These are phyloP conservation scores for Paecilomyces sp. DNA, from an alignment of 2,329 filamentous ascomycete species.

Conservation along the genomic window DNA sequence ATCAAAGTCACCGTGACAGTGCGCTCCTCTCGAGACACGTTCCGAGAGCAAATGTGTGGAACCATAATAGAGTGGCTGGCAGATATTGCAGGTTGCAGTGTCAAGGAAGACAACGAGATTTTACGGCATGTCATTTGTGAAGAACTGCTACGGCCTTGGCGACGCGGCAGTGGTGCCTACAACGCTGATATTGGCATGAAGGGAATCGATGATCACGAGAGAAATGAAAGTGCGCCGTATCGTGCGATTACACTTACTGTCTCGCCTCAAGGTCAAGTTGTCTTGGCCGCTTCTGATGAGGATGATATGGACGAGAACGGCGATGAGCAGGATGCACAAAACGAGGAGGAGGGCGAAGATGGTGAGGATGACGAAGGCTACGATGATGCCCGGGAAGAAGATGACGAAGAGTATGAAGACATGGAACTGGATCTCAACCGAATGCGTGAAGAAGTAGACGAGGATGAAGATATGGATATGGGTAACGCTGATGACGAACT, in stretches of 20 bases:
- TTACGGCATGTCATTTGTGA: slow-evolving; percentile 80
- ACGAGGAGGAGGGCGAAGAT: slow-evolving; percentile 21
- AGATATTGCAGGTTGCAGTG: slow-evolving; percentile 83
- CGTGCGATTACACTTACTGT: slow-evolving; percentile 34
- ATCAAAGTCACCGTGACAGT: slow-evolving; percentile 96
- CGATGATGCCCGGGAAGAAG: slow-evolving; percentile 37
- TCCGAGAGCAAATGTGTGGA: slow-evolving; percentile 97
- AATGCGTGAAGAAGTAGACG: slow-evolving; percentile 15
- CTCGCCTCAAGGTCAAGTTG: slow-evolving; percentile 33
- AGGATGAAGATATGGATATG: slow-evolving; percentile 46
- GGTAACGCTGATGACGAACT: slow-evolving; percentile 57
- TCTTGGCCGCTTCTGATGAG: slow-evolving; percentile 40
- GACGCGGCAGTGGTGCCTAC: slow-evolving; percentile 71
- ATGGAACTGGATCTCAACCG: slow-evolving; percentile 18
- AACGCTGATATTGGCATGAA: slow-evolving; percentile 71
- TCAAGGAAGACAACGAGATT: slow-evolving; percentile 71
- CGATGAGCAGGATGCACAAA: slow-evolving; percentile 16
- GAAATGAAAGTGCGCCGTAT: slow-evolving; percentile 44
- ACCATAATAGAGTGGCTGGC: slow-evolving; percentile 93
- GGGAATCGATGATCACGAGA: slow-evolving; percentile 75
- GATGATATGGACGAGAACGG: slow-evolving; percentile 32
- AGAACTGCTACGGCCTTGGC: slow-evolving; percentile 83
- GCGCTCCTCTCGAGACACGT: slow-evolving; percentile 86
- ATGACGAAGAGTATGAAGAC: slow-evolving; percentile 12
- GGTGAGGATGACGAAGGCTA: slow-evolving; percentile 41